Percentiles rank a stretch among this genome's conserved stretches.
Conservation (phyloP, 1,284 basidiomycete genomes). For the Sutorius eximius region DNA sequence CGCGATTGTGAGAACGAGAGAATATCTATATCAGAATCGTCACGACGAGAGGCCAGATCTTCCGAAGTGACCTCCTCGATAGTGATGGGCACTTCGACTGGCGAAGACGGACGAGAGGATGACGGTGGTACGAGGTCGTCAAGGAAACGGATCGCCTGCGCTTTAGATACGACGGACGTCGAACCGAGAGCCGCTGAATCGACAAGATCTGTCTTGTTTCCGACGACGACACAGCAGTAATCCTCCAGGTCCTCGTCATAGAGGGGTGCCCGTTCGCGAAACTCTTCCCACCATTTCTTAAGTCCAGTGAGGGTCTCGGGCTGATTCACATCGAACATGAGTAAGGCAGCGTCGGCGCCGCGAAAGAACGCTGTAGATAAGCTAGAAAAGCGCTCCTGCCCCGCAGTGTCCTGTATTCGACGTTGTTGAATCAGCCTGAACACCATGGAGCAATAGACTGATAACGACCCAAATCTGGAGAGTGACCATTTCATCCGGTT, state of each 20-base stretch:
- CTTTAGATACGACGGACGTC: constrained; percentile 34
- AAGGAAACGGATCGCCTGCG: constrained; percentile 47
- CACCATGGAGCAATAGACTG: constrained; percentile 4
- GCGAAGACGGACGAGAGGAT: constrained; percentile 24
- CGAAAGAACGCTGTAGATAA: constrained; percentile 80
- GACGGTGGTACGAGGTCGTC: constrained; percentile 55
- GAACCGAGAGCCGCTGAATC: background rate
- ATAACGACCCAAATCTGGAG: constrained; percentile 77
- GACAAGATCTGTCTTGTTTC: constrained; percentile 73
- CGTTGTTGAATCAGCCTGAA: constrained; percentile 9
- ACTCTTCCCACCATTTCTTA: constrained; percentile 76
- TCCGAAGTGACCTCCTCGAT: constrained; percentile 15
- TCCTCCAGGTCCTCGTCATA: constrained; percentile 59
- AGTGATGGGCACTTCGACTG: constrained; percentile 34
- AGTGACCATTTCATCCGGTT: constrained; percentile 53
- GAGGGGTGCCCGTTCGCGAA: constrained; percentile 63
- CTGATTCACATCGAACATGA: constrained; percentile 76
- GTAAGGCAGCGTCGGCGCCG: constrained; percentile 76
- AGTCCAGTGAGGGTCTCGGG: constrained; percentile 59
- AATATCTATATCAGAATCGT: constrained; percentile 12
- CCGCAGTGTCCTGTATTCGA: constrained; percentile 63
- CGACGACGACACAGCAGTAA: constrained; percentile 75
- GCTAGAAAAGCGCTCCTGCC: constrained; percentile 81
- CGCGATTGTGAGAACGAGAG: constrained; percentile 21
- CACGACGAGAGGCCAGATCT: constrained; percentile 10